A percentile compares a stretch with the other conserved stretches of the same genome.
Conservation (phyloP, 208 protist genomes). For the Balamuthia mandrillaris region DNA sequence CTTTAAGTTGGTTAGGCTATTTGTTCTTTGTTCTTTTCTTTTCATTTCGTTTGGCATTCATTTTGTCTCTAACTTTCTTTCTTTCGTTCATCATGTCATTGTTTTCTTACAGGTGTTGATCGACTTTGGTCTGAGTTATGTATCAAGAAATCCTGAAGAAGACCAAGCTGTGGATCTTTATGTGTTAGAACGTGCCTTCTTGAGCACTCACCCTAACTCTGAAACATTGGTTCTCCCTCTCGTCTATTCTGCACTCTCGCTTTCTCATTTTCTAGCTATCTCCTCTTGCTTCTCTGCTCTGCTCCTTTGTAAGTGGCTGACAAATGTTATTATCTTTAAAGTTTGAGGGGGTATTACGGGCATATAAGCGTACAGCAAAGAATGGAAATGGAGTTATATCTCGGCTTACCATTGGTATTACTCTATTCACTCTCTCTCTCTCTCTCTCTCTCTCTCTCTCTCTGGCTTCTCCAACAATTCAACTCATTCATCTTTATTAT, state of each 20-base stretch:
- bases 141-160: slow-evolving; percentile 78
- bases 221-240: slow-evolving; percentile 64
- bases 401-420: background rate
- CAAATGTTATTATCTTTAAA: background rate
- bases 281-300: background rate
- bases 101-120: slow-evolving; percentile 76
- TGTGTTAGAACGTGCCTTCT: slow-evolving; percentile 93
- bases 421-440: background rate
- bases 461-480: background rate
- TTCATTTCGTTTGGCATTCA: too few relatives aligned
- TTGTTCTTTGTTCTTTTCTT: background rate
- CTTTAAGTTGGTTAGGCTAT: background rate
- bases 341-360: background rate
- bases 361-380: background rate
- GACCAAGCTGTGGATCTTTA: slow-evolving; percentile 97
- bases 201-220: slow-evolving; percentile 86
- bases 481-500: background rate
- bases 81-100: too few relatives aligned
- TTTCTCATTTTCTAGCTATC: too few relatives aligned
- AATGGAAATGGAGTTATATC: background rate
- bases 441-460: background rate
- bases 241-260: too few relatives aligned
- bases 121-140: slow-evolving; percentile 93
- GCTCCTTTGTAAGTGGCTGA: background rate
- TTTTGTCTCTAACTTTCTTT: too few relatives aligned